Evolutionary conservation across 2,329 filamentous ascomycete genomes (phyloP).

Genomic region (Colletotrichum sublineola): DNA sequence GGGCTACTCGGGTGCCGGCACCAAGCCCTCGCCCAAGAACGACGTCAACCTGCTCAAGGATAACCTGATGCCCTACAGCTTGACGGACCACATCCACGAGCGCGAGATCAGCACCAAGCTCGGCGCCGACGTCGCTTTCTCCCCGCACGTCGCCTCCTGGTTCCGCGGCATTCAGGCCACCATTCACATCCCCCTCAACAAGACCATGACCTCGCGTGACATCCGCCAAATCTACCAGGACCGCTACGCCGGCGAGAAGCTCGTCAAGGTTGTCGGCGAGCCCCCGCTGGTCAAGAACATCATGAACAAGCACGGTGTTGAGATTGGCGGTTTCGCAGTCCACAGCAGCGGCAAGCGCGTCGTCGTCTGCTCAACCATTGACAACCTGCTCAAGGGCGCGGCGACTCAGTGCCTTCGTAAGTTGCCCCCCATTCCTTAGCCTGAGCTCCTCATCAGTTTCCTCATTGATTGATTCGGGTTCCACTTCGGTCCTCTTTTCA

Average conservation of each 20-base stretch:
- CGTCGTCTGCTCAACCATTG: conserved; percentile 93
- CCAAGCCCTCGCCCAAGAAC: conserved; percentile 95
- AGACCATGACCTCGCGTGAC: conserved; percentile 90
- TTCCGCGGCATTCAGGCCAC: conserved; percentile 96
- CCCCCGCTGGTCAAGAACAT: conserved; percentile 87
- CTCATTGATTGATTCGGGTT: neutral
- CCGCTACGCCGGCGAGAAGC: conserved; percentile 93
- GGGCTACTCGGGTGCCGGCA: conserved; percentile 94
- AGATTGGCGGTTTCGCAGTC: conserved; percentile 96
- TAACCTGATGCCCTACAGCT: conserved; percentile 91
- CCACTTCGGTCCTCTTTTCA: neutral
- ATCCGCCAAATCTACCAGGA: conserved; percentile 97
- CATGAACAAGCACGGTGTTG: conserved; percentile 85
- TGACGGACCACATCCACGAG: conserved; percentile 97
- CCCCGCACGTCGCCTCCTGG: conserved; percentile 96
- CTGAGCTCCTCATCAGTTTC: neutral
- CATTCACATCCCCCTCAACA: conserved; percentile 88
- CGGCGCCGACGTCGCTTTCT: conserved; percentile 81
- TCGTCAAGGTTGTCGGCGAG: conserved; percentile 93
- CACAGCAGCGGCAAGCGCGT: conserved; percentile 90
- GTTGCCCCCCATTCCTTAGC: conserved; percentile 52
- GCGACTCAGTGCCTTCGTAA: conserved; percentile 92
- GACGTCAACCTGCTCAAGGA: conserved; percentile 84
- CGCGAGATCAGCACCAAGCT: conserved; percentile 87
- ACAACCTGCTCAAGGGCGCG: conserved; percentile 93